A percentile compares a stretch with the other conserved stretches of the same genome.
Conservation (phyloP, 129 eudicot species). For the Pulicaria dysenterica region DNA sequence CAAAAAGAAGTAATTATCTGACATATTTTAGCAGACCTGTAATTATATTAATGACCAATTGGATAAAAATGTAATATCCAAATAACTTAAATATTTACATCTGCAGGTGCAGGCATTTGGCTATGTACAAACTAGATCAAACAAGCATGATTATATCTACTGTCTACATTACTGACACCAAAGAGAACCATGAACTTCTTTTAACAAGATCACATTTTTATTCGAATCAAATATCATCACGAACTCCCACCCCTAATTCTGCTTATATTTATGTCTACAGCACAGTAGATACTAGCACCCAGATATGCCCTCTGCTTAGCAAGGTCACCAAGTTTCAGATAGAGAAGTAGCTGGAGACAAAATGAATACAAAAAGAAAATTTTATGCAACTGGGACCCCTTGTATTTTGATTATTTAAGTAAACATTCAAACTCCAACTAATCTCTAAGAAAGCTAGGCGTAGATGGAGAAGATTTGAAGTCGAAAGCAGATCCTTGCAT, state of each 20-base stretch:
- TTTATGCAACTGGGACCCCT: too few relatives aligned
- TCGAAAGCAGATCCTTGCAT: not conserved
- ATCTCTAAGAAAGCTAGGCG: conserved; percentile 15
- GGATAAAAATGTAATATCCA: not conserved
- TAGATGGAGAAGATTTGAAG: conserved; percentile 1
- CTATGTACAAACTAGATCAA: not conserved
- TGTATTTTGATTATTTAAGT: not conserved
- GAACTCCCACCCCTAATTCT: not conserved
- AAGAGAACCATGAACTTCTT: not conserved
- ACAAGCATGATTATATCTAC: not conserved
- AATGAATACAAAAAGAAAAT: too few relatives aligned
- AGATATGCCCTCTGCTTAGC: conserved; percentile 5
- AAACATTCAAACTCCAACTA: not conserved
- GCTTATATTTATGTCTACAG: not conserved
- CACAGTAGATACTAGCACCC: not conserved
- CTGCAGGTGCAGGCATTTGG: too few relatives aligned
- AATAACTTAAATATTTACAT: conserved; percentile 2
- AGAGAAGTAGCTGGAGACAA: too few relatives aligned
- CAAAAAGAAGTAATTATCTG: conserved; percentile 20
- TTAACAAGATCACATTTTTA: not conserved
- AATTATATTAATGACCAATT: not conserved
- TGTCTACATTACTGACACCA: not conserved
- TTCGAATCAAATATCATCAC: not conserved
- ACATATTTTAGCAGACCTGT: not conserved
- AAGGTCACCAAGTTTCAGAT: not conserved